phyloP scores from a whole-genome alignment of 768 basidiomycete species.

The Mycena pura region DNA sequence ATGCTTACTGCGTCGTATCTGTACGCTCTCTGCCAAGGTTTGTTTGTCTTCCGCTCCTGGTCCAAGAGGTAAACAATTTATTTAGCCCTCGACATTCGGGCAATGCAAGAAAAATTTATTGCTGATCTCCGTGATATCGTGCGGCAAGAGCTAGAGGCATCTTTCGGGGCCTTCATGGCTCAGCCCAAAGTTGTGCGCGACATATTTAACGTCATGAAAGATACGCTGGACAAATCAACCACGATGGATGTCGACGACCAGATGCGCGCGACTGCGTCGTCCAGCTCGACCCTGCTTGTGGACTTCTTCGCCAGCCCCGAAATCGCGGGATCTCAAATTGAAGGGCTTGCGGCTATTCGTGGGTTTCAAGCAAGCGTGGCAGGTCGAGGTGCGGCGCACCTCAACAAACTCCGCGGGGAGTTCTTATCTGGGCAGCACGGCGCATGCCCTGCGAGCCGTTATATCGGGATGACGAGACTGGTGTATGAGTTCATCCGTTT shows the following conservation, averaged over 20 bases:
- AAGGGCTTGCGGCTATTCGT: constrained; percentile 49
- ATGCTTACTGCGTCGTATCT: constrained; percentile 78
- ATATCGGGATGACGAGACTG: constrained; percentile 61
- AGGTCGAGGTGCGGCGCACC: constrained; percentile 47
- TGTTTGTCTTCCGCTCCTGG: background rate
- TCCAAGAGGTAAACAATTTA: background rate
- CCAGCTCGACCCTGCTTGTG: constrained; percentile 57
- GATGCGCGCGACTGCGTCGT: constrained; percentile 68
- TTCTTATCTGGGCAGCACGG: constrained; percentile 70
- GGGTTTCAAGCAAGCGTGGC: constrained; percentile 63
- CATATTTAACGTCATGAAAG: constrained; percentile 50
- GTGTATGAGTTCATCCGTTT: constrained; percentile 77
- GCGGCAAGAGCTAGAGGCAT: constrained; percentile 51
- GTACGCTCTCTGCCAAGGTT: constrained; percentile 72
- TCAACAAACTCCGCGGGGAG: constrained; percentile 57
- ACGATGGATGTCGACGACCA: constrained; percentile 74
- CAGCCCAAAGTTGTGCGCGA: constrained; percentile 43
- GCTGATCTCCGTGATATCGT: constrained; percentile 52
- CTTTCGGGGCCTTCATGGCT: constrained; percentile 49
- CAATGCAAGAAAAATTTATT: constrained; percentile 69
- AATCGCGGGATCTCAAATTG: constrained; percentile 41
- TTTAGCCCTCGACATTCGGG: constrained; percentile 77
- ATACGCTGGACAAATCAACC: constrained; percentile 69
- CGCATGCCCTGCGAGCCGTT: constrained; percentile 68
- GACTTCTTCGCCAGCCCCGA: constrained; percentile 50